Evolutionary conservation across 805 yeast genomes (phyloP).

Genomic region (Saturnispora zaruensis): DNA sequence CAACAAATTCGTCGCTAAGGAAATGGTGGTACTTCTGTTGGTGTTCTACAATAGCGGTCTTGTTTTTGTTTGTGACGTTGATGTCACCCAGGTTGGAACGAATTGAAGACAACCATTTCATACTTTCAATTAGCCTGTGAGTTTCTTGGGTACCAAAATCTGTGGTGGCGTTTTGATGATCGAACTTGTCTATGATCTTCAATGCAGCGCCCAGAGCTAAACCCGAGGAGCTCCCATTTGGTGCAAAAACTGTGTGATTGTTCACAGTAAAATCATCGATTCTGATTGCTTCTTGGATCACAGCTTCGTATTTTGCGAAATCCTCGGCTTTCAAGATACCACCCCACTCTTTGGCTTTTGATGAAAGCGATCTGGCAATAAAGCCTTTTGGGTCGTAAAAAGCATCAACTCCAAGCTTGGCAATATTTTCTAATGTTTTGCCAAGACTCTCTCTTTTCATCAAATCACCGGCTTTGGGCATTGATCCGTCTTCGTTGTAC

Average conservation of each 20-base stretch:
- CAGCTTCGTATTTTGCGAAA: conserved; percentile 51
- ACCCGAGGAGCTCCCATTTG: conserved; percentile 77
- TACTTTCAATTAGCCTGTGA: conserved; percentile 70
- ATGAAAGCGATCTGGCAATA: conserved; percentile 53
- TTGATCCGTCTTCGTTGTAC: conserved; percentile 26
- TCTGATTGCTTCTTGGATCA: conserved; percentile 36
- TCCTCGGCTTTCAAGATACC: conserved; percentile 66
- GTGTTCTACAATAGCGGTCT: conserved; percentile 25
- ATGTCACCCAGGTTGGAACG: conserved; percentile 80
- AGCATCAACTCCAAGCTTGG: conserved; percentile 66
- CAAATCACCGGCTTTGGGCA: conserved; percentile 46
- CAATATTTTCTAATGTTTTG: conserved; percentile 56
- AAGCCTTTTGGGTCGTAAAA: conserved; percentile 81
- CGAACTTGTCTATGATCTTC: conserved; percentile 35
- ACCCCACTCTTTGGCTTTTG: conserved; percentile 41
- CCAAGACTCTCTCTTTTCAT: conserved; percentile 57
- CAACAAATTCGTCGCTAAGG: conserved; percentile 49
- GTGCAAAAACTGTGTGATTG: conserved; percentile 36
- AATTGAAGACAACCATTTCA: conserved; percentile 91
- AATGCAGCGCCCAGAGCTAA: conserved; percentile 72
- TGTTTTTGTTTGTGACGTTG: conserved; percentile 22
- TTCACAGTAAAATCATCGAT: conserved; percentile 28
- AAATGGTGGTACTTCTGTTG: conserved; percentile 35
- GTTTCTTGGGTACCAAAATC: conserved; percentile 43
- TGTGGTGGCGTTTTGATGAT: conserved; percentile 18